Evolutionary conservation across 495 filamentous ascomycete genomes (phyloP).

Genomic region (Parathielavia appendiculata): DNA sequence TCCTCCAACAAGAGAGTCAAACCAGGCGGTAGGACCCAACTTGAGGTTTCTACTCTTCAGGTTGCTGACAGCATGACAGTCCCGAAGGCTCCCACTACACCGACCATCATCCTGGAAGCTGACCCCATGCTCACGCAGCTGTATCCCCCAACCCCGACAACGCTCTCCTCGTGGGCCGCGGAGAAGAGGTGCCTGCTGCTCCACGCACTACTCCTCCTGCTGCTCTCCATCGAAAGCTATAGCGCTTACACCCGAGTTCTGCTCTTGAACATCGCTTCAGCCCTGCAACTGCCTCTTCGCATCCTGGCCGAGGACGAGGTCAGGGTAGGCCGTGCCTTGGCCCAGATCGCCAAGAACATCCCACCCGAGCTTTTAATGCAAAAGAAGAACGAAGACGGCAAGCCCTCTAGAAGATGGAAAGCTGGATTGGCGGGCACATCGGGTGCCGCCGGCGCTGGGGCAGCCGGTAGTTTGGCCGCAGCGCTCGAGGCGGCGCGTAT

Average conservation of each 20-base stretch:
- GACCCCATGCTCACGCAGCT: conserved; percentile 38
- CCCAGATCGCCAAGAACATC: conserved; percentile 67
- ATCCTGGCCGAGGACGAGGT: conserved; percentile 67
- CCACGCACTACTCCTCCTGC: conserved; percentile 61
- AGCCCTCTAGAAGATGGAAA: conserved; percentile 67
- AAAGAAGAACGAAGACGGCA: conserved; percentile 63
- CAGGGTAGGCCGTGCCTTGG: conserved; percentile 65
- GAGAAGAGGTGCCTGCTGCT: conserved; percentile 47
- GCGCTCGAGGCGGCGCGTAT: conserved; percentile 78
- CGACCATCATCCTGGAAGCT: conserved; percentile 27
- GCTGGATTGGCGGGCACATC: conserved; percentile 54
- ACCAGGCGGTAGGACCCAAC: conserved; percentile 9
- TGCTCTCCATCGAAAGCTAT: conserved; percentile 80
- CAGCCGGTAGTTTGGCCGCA: conserved; percentile 67
- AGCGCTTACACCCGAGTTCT: conserved; percentile 68
- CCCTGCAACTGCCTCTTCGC: conserved; percentile 58
- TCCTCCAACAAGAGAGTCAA: conserved; percentile 16
- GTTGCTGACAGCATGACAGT: conserved; percentile 25
- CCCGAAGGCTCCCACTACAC: conserved; percentile 14
- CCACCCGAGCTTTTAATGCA: conserved; percentile 61
- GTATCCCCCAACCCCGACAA: conserved; percentile 43
- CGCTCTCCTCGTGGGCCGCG: conserved; percentile 36
- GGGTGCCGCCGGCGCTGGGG: conserved; percentile 65
- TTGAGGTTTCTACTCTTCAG: background rate
- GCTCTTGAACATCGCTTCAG: conserved; percentile 63